Base-by-base conservation (phyloP, 495 filamentous ascomycete genomes). In the Letharia lupina region DNA sequence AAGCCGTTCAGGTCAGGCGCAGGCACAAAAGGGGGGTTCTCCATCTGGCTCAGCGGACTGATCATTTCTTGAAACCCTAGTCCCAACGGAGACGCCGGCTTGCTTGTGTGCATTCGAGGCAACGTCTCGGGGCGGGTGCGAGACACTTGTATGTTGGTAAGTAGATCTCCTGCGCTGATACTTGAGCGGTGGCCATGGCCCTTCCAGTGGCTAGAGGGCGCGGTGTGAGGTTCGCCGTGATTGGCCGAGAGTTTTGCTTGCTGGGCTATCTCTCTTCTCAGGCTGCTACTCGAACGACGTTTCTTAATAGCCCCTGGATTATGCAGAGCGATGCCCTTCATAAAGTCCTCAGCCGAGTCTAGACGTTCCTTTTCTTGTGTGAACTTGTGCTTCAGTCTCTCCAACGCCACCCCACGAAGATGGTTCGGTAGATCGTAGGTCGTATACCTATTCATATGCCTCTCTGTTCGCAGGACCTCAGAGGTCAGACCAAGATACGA, bases 321-420 rank as follows among this genome's bases (percentile, higher is more conserved):
- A 73, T 98, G 95, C 42, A 98, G 78, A 10, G 95, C 95, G 70
- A 98, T 98, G 20, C 95, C 94, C 76, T 98, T 98, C 67, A 86
- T 88, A 28, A 86, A 82, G 65, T 98, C 93, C 72, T 96, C 91
- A 0, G 84, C 82, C 2, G 71, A 73, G 5, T 89, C 89, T 35
- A 94, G 81, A 37, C 93, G 87, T 71, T 98, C 92, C 73, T 86
- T 81, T 73, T 98, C 93, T 45, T 87, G 83, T 57, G 83, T 83
- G 70, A 98, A 98, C 68, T 98, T 98, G 66, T 95, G 90, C 74
- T 98, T 98, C 63, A 98, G 77, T 56, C 94, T 80, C 59, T 91
- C 88, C 40, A 98, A 73, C 3, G 94, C 89, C 50, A 87, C 81
- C 9, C 94, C 94, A 37, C 94, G 86, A 39, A 98, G 83, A 68